These are phyloP conservation scores for Saccharum spontaneum DNA, from an alignment of 176 grass and related monocot genomes.

Conservation along the genomic window DNA sequence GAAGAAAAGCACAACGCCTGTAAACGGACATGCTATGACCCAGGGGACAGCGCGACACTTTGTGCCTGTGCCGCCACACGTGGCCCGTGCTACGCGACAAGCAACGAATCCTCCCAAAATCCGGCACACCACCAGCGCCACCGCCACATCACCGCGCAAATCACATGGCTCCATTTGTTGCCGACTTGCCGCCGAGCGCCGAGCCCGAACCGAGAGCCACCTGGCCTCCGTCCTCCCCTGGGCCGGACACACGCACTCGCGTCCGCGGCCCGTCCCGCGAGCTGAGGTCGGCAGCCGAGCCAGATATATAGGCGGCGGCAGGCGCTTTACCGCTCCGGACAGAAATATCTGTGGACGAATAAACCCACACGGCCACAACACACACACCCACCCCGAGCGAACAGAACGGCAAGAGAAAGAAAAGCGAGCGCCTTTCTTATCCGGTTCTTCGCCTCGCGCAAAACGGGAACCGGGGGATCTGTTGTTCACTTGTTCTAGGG, in stretches of 20 bases:
- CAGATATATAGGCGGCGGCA: neutral
- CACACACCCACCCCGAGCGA: neutral
- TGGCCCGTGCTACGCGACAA: slow-evolving; percentile 25
- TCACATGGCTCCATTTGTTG: slow-evolving; percentile 39
- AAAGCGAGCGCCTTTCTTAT: slow-evolving; percentile 37
- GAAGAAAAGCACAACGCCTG: neutral
- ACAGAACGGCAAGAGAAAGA: neutral
- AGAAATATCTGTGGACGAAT: slow-evolving; percentile 42
- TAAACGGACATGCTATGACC: slow-evolving; percentile 22
- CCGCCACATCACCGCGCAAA: slow-evolving; percentile 25
- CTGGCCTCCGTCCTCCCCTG: neutral
- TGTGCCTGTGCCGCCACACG: slow-evolving; percentile 24
- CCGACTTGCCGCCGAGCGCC: slow-evolving; percentile 19
- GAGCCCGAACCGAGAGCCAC: neutral
- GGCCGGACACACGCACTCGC: neutral
- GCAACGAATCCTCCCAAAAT: slow-evolving; percentile 25
- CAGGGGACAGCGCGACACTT: slow-evolving; percentile 8
- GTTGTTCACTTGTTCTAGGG: neutral
- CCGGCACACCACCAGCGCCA: neutral
- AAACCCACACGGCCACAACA: neutral
- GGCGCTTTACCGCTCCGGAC: neutral
- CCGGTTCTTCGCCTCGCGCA: neutral
- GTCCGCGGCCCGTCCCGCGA: neutral
- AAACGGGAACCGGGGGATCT: neutral
- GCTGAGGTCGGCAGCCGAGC: neutral